Evolutionary conservation across 2,329 filamentous ascomycete species (phyloP), one percentile per base, ranked within the genome.

Genomic region (Calonectria multiphialidica): DNA sequence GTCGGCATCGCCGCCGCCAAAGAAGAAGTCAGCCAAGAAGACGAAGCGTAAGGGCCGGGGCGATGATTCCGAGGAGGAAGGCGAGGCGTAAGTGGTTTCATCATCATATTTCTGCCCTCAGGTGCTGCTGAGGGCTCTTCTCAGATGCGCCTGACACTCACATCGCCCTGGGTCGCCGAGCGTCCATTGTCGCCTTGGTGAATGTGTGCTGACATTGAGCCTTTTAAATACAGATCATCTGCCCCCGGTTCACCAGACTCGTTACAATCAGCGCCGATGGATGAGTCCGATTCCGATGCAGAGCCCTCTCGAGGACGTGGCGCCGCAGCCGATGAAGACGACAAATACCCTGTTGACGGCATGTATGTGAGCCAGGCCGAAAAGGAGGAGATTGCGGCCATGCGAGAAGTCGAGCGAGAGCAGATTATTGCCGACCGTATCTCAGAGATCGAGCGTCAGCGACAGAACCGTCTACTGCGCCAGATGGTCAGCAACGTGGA

Each of bases 321-420:
- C 77, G 78, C 83, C 84, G 75, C 84, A 28, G 86, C 87, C 59
- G 89, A 91, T 62, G 89, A 92, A 69, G 89, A 90, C 66, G 90
- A 93, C 80, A 87, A 93, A 68, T 97, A 97, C 81, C 95, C 96
- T 0, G 90, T 98, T 74, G 97, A 99, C 76, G 96, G 96, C 78
- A 92, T 97, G 80, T 97, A 95, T 82, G 90, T 91, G 78, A 94
- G 91, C 76, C 88, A 91, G 53, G 88, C 91, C 45, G 94, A 97
- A 81, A 96, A 94, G 83, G 89, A 89, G 9, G 88, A 93, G 64
- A 97, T 99, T 74, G 92, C 97, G 89, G 90, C 88, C 69, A 92
- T 98, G 90, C 93, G 95, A 35, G 96, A 98, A 85, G 93, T 98
- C 64, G 93, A 98, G 81, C 93, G 96, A 74, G 97, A 99, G 83